phyloP scores from a whole-genome alignment of 2,329 filamentous ascomycete genomes.

The Cryphonectria radicalis region DNA sequence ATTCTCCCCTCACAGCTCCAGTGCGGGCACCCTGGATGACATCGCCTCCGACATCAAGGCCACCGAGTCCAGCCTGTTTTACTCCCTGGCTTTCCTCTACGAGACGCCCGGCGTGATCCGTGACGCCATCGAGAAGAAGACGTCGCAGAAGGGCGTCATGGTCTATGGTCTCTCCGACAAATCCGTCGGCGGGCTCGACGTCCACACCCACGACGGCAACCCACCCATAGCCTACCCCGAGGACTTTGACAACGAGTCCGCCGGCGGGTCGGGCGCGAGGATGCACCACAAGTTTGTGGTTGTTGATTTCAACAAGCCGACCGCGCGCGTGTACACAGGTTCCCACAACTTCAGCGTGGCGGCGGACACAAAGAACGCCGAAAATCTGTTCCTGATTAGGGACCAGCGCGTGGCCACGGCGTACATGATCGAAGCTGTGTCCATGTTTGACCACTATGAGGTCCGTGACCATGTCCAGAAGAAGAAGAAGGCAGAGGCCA shows the following conservation, averaged over 20 bases:
- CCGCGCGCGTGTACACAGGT: conserved; percentile 33
- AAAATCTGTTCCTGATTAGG: conserved; percentile 32
- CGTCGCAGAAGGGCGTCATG: conserved; percentile 30
- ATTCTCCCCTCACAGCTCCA: conserved; percentile 33
- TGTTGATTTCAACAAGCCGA: conserved; percentile 33
- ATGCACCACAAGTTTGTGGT: conserved; percentile 35
- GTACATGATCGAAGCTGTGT: conserved; percentile 34
- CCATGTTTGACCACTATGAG: conserved; percentile 34
- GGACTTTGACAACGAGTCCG: conserved; percentile 30
- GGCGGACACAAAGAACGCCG: conserved; percentile 32
- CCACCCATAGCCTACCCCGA: conserved; percentile 33
- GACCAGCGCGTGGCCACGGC: conserved; percentile 32
- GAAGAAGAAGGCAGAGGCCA: conserved; percentile 29
- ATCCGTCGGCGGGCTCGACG: conserved; percentile 31
- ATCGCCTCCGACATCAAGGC: conserved; percentile 42
- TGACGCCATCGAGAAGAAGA: conserved; percentile 31
- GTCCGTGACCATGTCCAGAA: conserved; percentile 30
- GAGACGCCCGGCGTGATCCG: conserved; percentile 38
- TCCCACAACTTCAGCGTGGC: conserved; percentile 33
- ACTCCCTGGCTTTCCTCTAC: conserved; percentile 34
- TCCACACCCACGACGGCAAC: conserved; percentile 30
- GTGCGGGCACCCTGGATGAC: conserved; percentile 28
- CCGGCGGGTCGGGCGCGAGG: conserved; percentile 32
- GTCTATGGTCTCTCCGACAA: conserved; percentile 35
- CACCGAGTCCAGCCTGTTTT: conserved; percentile 36